These are phyloP conservation scores for Apiospora marii DNA, from an alignment of 2,329 filamentous ascomycete species.

Conservation along the genomic window DNA sequence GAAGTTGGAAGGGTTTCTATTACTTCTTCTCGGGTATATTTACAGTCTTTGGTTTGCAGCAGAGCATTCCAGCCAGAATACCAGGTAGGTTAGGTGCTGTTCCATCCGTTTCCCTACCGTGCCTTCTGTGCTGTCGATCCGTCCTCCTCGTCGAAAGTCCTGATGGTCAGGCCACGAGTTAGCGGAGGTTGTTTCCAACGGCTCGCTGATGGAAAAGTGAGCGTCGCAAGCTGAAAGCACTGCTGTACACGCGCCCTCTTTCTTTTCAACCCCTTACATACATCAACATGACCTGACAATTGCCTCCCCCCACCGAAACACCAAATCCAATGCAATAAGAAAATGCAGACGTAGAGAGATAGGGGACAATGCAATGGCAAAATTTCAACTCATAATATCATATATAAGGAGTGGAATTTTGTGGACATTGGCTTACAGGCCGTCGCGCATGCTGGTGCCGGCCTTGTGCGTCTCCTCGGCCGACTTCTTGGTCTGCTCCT, in stretches of 20 bases:
- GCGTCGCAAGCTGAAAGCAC: not conserved
- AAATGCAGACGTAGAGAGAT: not conserved
- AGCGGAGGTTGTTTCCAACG: not conserved
- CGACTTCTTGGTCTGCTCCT: constrained; percentile 65
- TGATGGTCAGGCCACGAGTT: not conserved
- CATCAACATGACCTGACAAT: not conserved
- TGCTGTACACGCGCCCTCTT: not conserved
- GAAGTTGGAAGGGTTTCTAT: not conserved
- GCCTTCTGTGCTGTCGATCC: not conserved
- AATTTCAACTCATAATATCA: not conserved
- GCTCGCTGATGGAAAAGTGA: not conserved
- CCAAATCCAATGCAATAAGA: not conserved
- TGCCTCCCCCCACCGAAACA: not conserved
- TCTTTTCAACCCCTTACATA: not conserved
- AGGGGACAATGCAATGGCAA: not conserved
- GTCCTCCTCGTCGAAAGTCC: constrained; percentile 1
- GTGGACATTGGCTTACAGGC: constrained; percentile 12
- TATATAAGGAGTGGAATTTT: not conserved
- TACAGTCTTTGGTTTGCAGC: not conserved
- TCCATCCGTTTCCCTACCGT: not conserved
- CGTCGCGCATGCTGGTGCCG: constrained; percentile 21
- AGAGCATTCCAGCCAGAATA: not conserved
- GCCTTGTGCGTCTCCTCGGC: constrained; percentile 56
- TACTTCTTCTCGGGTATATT: not conserved
- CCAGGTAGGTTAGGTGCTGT: not conserved